Percentiles rank a stretch among this genome's conserved stretches.
These are phyloP conservation scores for Aspergillus novofumigatus DNA, from an alignment of 2,329 filamentous ascomycete species.

Conservation along the genomic window DNA sequence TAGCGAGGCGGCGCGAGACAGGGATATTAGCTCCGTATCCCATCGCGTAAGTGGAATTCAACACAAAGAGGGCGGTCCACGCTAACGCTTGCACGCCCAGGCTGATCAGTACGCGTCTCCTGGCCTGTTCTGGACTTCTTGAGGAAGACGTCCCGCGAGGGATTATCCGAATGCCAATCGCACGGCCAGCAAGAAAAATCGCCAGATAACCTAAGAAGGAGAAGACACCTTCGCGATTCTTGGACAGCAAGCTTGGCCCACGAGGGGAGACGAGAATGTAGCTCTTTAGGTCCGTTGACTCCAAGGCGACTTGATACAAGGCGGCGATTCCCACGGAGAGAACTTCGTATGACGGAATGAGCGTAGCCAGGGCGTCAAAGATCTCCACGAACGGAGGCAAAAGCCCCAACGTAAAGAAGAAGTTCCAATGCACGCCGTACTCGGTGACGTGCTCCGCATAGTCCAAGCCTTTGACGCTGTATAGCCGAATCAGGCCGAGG, in stretches of 20 bases:
- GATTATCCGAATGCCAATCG: conserved; percentile 74
- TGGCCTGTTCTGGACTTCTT: conserved; percentile 41
- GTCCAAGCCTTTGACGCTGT: conserved; percentile 88
- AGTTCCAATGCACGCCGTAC: conserved; percentile 99
- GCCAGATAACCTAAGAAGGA: conserved; percentile 91
- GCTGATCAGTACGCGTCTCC: conserved; percentile 57
- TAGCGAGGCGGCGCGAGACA: conserved; percentile 85
- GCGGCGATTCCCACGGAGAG: conserved; percentile 67
- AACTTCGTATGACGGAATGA: conserved; percentile 72
- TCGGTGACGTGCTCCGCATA: conserved; percentile 97
- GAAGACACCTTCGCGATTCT: conserved; percentile 94
- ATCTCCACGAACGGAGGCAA: conserved; percentile 84
- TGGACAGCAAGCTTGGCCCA: conserved; percentile 67
- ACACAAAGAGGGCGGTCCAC: conserved; percentile 67
- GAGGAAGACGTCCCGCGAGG: conserved; percentile 53
- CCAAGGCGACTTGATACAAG: conserved; percentile 70
- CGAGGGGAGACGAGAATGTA: conserved; percentile 81
- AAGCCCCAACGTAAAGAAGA: conserved; percentile 93
- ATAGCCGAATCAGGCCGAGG: conserved; percentile 74
- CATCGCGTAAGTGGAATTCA: conserved; percentile 64
- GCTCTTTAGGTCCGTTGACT: conserved; percentile 71
- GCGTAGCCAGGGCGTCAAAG: conserved; percentile 66
- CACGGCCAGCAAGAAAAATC: conserved; percentile 88
- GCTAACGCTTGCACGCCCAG: conserved; percentile 61
- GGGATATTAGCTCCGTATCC: conserved; percentile 62